A percentile compares a stretch with the other conserved stretches of the same genome.
Evolutionary conservation across 2,329 filamentous ascomycete species (phyloP).

Genomic region (Apiospora koreana): DNA sequence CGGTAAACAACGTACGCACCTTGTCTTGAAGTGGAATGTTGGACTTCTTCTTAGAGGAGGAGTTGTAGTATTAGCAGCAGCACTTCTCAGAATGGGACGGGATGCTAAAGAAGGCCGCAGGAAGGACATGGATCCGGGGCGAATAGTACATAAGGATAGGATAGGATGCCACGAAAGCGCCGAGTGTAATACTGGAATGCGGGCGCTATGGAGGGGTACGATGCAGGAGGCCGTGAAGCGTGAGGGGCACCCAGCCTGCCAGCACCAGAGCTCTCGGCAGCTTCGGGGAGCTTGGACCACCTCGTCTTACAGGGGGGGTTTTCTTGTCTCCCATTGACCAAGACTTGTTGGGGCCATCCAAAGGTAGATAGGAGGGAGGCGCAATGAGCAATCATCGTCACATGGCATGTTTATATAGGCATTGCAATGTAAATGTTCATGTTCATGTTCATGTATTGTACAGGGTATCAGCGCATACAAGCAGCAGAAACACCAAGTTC

Average conservation of each 20-base stretch:
- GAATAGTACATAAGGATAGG: neutral
- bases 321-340: too few species aligned
- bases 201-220: neutral
- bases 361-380: too few species aligned
- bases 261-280: neutral
- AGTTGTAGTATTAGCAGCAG: neutral
- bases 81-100: neutral
- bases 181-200: too few species aligned
- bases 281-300: conserved; percentile 1
- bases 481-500: neutral
- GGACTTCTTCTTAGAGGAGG: neutral
- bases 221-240: neutral
- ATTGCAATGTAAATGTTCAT: neutral
- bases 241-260: neutral
- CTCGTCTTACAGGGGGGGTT: neutral
- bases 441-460: neutral
- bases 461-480: neutral
- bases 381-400: neutral
- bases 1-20: neutral
- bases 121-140: neutral
- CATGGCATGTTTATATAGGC: neutral
- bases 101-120: neutral
- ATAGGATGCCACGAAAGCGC: neutral
- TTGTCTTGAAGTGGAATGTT: neutral
- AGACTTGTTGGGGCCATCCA: too few species aligned